Conservation (phyloP, 129 eudicot species). For the Flaveria sonorensis region DNA sequence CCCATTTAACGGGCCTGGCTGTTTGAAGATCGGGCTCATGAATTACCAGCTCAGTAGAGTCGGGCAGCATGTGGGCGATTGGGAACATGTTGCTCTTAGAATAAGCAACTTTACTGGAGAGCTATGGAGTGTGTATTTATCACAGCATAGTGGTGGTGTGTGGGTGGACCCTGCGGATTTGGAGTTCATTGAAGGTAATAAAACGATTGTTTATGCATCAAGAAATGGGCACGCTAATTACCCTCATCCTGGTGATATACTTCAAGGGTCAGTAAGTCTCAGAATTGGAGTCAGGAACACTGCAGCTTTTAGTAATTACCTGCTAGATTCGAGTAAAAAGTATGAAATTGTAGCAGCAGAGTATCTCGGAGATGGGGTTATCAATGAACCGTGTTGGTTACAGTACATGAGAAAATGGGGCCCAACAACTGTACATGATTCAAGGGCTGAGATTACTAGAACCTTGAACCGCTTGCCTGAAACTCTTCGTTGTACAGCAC, state of each 20-base stretch:
- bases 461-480: slow-evolving; percentile 59
- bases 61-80: slow-evolving; percentile 90
- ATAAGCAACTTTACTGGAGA: slow-evolving; percentile 89
- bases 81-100: slow-evolving; percentile 92
- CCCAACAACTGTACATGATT: slow-evolving; percentile 70
- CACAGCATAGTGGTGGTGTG: slow-evolving; percentile 89
- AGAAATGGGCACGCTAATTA: slow-evolving; percentile 84
- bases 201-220: slow-evolving; percentile 64
- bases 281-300: slow-evolving; percentile 82
- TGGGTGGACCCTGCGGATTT: slow-evolving; percentile 72
- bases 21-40: slow-evolving; percentile 68
- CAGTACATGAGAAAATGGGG: slow-evolving; percentile 97
- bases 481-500: slow-evolving; percentile 46
- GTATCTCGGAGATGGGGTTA: slow-evolving; percentile 74
- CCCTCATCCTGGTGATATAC: slow-evolving; percentile 65
- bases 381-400: slow-evolving; percentile 79
- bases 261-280: slow-evolving; percentile 76
- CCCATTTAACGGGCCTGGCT: slow-evolving; percentile 90
- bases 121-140: slow-evolving; percentile 69
- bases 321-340: slow-evolving; percentile 62
- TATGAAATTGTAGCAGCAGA: slow-evolving; percentile 83
- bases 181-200: slow-evolving; percentile 82
- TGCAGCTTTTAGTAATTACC: slow-evolving; percentile 54
- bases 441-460: slow-evolving; percentile 61
- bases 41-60: slow-evolving; percentile 53